Evolutionary conservation across 306 rosid genomes (phyloP).

Genomic region (Lathyrus aphaca): DNA sequence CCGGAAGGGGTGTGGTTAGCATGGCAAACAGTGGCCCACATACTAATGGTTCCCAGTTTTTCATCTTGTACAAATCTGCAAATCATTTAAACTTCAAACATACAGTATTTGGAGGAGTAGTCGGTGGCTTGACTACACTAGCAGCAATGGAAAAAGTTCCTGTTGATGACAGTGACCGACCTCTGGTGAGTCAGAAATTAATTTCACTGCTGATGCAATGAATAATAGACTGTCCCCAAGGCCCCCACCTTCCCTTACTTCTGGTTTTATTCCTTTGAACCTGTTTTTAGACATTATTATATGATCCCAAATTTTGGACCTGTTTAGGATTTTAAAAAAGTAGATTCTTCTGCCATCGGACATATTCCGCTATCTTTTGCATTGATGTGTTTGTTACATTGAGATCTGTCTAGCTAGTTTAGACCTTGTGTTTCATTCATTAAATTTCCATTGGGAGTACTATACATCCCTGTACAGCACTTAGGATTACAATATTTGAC

Average conservation of each 20-base stretch:
- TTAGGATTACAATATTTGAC: conserved; percentile 22
- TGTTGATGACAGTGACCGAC: conserved; percentile 83
- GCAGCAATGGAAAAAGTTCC: conserved; percentile 94
- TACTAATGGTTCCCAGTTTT: conserved; percentile 96
- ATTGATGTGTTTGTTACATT: neutral
- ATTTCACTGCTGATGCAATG: conserved; percentile 31
- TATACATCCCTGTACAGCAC: conserved; percentile 16
- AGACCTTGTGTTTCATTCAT: conserved; percentile 28
- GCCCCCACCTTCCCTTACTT: neutral
- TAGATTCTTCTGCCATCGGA: conserved; percentile 34
- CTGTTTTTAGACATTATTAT: conserved; percentile 24
- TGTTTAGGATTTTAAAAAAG: conserved; percentile 38
- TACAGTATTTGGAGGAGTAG: conserved; percentile 90
- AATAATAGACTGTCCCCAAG: conserved; percentile 22
- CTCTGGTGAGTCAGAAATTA: conserved; percentile 60
- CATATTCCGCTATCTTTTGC: conserved; percentile 29
- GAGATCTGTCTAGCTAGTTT: conserved; percentile 21
- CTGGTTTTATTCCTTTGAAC: conserved; percentile 34
- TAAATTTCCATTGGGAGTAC: conserved; percentile 6
- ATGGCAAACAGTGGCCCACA: conserved; percentile 99
- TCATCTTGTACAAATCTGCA: conserved; percentile 92
- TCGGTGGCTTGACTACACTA: conserved; percentile 88
- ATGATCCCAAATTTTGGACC: conserved; percentile 34
- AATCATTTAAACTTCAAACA: conserved; percentile 92
- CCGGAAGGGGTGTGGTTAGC: conserved; percentile 95